Evolutionary conservation across 768 basidiomycete species (phyloP).

Genomic region (Tylopilus vinaceipallidus): DNA sequence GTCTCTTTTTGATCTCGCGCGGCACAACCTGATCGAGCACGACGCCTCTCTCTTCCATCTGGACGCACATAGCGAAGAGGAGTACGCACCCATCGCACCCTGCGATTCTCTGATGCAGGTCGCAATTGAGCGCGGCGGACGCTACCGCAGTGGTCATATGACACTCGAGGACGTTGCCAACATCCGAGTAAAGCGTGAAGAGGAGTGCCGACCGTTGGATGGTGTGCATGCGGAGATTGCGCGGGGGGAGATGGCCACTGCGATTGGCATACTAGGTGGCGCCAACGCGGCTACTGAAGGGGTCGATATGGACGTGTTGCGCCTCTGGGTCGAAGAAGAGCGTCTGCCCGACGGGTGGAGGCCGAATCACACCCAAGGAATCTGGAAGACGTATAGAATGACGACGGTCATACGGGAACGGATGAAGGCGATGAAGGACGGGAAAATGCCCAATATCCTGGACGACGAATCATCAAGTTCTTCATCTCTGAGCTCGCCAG

Average conservation of each 20-base stretch:
- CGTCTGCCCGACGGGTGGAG: constrained; percentile 44
- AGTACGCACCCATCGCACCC: constrained; percentile 45
- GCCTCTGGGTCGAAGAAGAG: constrained; percentile 51
- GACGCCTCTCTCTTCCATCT: constrained; percentile 58
- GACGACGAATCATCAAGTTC: constrained; percentile 12
- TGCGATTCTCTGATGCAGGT: constrained; percentile 37
- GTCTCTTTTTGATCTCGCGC: constrained; percentile 42
- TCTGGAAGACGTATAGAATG: constrained; percentile 32
- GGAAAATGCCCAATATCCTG: constrained; percentile 20
- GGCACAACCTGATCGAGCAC: constrained; percentile 54
- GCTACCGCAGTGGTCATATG: constrained; percentile 29
- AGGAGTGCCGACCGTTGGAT: constrained; percentile 40
- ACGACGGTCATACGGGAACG: constrained; percentile 26
- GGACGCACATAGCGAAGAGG: constrained; percentile 39
- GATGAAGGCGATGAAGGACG: constrained; percentile 23
- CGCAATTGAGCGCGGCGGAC: constrained; percentile 35
- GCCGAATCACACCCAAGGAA: constrained; percentile 29
- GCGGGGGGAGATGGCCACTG: constrained; percentile 65
- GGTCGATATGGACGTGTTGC: constrained; percentile 44
- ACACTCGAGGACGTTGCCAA: constrained; percentile 41
- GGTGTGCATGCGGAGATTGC: constrained; percentile 57
- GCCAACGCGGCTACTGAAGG: constrained; percentile 39
- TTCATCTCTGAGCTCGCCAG: background rate
- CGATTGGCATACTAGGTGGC: constrained; percentile 47
- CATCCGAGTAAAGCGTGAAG: constrained; percentile 53